Evolutionary conservation across 257 asterid genomes (phyloP).

Genomic region (Scutellaria baicalensis): DNA sequence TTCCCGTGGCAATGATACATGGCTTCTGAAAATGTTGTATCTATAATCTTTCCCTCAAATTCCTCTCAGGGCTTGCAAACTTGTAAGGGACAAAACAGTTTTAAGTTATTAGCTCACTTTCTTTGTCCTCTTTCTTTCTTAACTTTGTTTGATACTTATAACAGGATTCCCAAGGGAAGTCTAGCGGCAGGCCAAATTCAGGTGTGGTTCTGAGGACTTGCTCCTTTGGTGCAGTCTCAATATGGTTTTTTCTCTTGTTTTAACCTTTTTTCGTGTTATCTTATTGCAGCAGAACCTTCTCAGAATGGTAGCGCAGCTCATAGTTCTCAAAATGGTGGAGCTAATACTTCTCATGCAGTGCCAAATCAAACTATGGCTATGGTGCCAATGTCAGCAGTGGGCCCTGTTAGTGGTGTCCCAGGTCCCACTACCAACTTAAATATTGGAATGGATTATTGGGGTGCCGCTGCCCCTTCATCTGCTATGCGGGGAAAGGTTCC

Average conservation of each 20-base stretch:
- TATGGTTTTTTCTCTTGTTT: background rate
- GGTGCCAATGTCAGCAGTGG: constrained; percentile 53
- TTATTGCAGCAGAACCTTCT: constrained; percentile 47
- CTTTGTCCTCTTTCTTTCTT: background rate
- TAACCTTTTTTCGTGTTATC: constrained; percentile 8
- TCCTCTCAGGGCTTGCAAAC: background rate
- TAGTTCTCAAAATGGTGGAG: constrained; percentile 63
- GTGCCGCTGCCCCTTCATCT: constrained; percentile 47
- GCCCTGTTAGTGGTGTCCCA: constrained; percentile 56
- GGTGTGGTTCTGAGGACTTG: constrained; percentile 31
- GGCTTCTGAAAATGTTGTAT: background rate
- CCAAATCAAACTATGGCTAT: constrained; percentile 40
- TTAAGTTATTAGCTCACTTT: background rate
- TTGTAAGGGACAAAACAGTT: background rate
- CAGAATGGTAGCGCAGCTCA: constrained; percentile 59
- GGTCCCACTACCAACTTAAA: constrained; percentile 89
- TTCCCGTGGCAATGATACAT: constrained; percentile 2
- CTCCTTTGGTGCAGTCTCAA: background rate
- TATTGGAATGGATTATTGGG: constrained; percentile 94
- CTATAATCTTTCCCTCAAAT: background rate
- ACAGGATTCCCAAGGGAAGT: constrained; percentile 59
- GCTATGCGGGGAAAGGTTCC: constrained; percentile 57
- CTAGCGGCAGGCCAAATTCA: constrained; percentile 57
- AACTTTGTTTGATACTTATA: constrained; percentile 1
- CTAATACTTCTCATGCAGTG: constrained; percentile 38